Conservation (phyloP, 208 protist genomes). For the Borovskyia barvae region DNA sequence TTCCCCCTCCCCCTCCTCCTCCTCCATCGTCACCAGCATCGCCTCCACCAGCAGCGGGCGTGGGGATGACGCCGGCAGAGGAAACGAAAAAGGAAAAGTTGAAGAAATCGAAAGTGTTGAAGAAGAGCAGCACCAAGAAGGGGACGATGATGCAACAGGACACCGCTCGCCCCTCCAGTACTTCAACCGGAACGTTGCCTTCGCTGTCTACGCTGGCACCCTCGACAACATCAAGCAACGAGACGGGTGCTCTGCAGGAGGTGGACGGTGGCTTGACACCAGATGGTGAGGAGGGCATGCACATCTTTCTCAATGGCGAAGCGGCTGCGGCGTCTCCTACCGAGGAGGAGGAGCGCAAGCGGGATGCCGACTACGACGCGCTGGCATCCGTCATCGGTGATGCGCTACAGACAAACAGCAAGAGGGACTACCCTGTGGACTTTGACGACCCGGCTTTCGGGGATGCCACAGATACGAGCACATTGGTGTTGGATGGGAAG, state of each 20-base stretch:
- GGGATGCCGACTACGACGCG: constrained; percentile 69
- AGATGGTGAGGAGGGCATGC: constrained; percentile 55
- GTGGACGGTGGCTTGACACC: constrained; percentile 23
- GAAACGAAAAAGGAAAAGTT: background rate
- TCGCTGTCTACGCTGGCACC: background rate
- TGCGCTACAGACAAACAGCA: constrained; percentile 27
- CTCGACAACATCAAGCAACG: too few species aligned
- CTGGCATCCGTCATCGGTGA: constrained; percentile 66
- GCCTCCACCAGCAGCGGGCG: too few species aligned
- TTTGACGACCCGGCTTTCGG: constrained; percentile 68
- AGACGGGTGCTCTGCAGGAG: background rate
- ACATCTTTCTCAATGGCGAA: constrained; percentile 61
- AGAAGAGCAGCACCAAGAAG: background rate
- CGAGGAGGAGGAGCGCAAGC: constrained; percentile 26
- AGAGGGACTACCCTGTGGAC: constrained; percentile 31
- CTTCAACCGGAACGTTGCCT: too few species aligned
- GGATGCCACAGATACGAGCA: constrained; percentile 44
- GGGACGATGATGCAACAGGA: background rate
- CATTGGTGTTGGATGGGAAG: constrained; percentile 89
- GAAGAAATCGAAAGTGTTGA: background rate
- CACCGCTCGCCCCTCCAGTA: background rate
- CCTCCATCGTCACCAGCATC: too few species aligned
- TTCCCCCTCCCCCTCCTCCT: too few species aligned
- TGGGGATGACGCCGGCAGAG: background rate
- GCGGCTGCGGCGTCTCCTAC: constrained; percentile 32